Conservation (phyloP, 1,284 basidiomycete genomes). For the Rhodofomes roseus region DNA sequence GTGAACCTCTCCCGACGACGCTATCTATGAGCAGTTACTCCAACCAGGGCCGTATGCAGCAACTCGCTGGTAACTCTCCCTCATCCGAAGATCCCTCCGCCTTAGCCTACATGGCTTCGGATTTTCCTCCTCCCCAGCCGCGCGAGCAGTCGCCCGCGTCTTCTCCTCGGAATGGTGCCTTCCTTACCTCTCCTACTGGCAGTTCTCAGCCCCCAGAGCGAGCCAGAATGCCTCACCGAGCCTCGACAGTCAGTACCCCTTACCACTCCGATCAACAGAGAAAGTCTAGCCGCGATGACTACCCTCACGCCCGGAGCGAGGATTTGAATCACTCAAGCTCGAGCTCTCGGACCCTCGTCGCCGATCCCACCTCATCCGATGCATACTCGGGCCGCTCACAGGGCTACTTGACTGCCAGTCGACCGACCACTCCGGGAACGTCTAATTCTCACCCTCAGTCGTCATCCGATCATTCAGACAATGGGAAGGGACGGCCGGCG, state of each 20-base stretch:
- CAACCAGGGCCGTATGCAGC: slow-evolving; percentile 25
- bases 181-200: slow-evolving; percentile 18
- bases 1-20: slow-evolving; percentile 13
- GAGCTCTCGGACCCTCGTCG: slow-evolving; percentile 18
- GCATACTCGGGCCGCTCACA: slow-evolving; percentile 36
- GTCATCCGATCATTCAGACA: slow-evolving; percentile 48
- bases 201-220: slow-evolving; percentile 43
- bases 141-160: slow-evolving; percentile 14
- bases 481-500: slow-evolving; percentile 39
- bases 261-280: slow-evolving; percentile 52
- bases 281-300: slow-evolving; percentile 37
- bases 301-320: slow-evolving; percentile 58
- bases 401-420: slow-evolving; percentile 47
- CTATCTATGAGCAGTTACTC: slow-evolving; percentile 23
- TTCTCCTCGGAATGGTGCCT: slow-evolving; percentile 19
- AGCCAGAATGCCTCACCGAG: slow-evolving; percentile 50
- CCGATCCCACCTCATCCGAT: slow-evolving; percentile 19
- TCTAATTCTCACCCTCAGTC: slow-evolving; percentile 41
- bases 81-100: slow-evolving; percentile 26
- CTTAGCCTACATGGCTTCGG: slow-evolving; percentile 29
- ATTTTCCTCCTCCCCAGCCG: slow-evolving; percentile 17
- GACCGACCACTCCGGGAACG: slow-evolving; percentile 50
- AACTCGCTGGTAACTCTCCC: slow-evolving; percentile 18
- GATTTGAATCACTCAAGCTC: slow-evolving; percentile 56
- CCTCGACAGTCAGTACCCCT: slow-evolving; percentile 52